Percentiles rank a stretch among this genome's conserved stretches.
Evolutionary conservation across 768 basidiomycete genomes (phyloP).

Genomic region (Amanita fuliginea): DNA sequence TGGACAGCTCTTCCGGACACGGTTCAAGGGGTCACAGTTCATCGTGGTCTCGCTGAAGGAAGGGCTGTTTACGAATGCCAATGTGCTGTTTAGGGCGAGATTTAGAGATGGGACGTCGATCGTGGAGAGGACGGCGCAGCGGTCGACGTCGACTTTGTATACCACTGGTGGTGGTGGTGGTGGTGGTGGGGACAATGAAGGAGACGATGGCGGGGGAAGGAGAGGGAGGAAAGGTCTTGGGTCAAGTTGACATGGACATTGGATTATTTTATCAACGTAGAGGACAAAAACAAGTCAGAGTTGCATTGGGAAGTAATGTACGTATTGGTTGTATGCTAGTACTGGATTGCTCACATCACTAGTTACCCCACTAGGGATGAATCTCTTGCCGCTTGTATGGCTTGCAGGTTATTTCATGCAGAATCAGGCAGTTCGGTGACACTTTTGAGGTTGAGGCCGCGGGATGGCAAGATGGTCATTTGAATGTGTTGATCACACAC

Average conservation of each 20-base stretch:
- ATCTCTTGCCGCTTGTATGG: no score
- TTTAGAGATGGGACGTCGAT: conserved; percentile 93
- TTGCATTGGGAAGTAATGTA: no score
- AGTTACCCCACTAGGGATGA: no score
- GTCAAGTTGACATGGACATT: background rate
- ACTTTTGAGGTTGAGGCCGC: no score
- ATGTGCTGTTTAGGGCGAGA: conserved; percentile 85
- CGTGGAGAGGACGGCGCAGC: conserved; percentile 69
- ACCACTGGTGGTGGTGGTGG: conserved; percentile 7
- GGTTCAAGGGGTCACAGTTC: conserved; percentile 97
- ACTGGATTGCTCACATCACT: no score
- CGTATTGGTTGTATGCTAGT: no score
- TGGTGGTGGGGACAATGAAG: conserved; percentile 17
- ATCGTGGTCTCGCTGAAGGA: conserved; percentile 97
- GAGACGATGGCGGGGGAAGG: conserved; percentile 19
- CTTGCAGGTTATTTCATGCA: no score
- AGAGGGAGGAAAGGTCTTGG: conserved; percentile 1
- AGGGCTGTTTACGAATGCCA: conserved; percentile 94
- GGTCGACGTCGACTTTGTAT: conserved; percentile 44
- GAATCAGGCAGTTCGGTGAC: no score
- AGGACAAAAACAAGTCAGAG: no score
- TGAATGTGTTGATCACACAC: no score
- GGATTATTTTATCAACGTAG: no score
- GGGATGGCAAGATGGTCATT: no score
- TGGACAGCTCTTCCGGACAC: conserved; percentile 91